phyloP scores from a whole-genome alignment of 75 land plant species.

The Cunninghamia lanceolata region DNA sequence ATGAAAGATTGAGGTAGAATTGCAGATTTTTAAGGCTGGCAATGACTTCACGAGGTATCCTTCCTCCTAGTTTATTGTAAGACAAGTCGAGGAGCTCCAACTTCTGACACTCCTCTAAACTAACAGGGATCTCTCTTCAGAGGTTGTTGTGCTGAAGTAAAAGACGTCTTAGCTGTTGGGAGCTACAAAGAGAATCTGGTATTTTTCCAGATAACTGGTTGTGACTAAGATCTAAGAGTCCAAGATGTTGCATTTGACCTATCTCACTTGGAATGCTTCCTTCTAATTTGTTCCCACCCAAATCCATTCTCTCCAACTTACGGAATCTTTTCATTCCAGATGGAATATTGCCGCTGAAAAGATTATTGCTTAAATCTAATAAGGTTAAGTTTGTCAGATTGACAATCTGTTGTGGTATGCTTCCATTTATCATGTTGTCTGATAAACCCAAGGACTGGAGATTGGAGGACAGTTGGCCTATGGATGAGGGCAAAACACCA shows the following conservation, averaged over 20 bases:
- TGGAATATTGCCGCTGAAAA: too few relatives aligned
- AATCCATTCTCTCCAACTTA: not conserved
- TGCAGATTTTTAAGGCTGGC: not conserved
- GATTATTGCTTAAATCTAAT: too few relatives aligned
- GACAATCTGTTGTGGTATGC: too few relatives aligned
- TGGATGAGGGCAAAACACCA: too few relatives aligned
- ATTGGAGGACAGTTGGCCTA: too few relatives aligned
- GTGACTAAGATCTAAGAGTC: not conserved
- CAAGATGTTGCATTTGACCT: constrained; percentile 7
- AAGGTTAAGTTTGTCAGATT: too few relatives aligned
- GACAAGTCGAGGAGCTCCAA: constrained; percentile 32
- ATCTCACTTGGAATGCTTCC: not conserved
- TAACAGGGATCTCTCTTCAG: constrained; percentile 13
- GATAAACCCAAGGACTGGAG: too few relatives aligned
- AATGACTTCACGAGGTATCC: constrained; percentile 19
- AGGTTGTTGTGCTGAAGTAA: constrained; percentile 24
- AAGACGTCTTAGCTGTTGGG: constrained; percentile 11
- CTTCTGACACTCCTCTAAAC: not conserved
- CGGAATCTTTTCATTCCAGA: too few relatives aligned
- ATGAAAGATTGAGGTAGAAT: constrained; percentile 7
- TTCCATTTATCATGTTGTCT: too few relatives aligned
- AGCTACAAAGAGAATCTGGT: constrained; percentile 15
- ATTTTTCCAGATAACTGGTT: not conserved
- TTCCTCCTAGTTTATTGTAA: constrained; percentile 23
- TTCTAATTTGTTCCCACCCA: not conserved